Conservation (phyloP, 2,329 filamentous ascomycete species). For the Penicillium sp. region DNA sequence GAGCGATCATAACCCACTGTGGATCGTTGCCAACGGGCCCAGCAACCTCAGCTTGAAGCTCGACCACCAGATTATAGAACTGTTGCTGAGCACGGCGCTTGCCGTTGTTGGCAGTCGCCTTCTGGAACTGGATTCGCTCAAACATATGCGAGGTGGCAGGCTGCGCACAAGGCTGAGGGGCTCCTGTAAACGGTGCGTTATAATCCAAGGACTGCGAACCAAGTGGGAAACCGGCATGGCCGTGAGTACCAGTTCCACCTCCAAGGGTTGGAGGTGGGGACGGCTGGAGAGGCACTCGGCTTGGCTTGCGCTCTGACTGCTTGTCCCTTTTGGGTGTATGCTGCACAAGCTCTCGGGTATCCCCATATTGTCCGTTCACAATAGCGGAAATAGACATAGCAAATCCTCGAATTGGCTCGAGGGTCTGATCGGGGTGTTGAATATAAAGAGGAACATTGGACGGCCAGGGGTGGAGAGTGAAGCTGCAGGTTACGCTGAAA, state of each 20-base stretch:
- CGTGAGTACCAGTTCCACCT: conserved; percentile 18
- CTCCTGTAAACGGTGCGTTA: conserved; percentile 26
- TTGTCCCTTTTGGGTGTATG: conserved; percentile 91
- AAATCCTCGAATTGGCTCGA: conserved; percentile 63
- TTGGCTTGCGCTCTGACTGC: conserved; percentile 70
- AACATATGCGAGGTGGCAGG: conserved; percentile 57
- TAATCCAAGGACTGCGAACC: conserved; percentile 32
- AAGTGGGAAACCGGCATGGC: conserved; percentile 23
- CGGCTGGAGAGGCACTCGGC: conserved; percentile 62
- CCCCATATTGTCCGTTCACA: conserved; percentile 68
- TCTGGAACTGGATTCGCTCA: conserved; percentile 91
- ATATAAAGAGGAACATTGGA: conserved; percentile 54
- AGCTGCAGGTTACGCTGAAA: conserved; percentile 79
- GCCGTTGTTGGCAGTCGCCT: conserved; percentile 88
- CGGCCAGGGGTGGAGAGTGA: conserved; percentile 61
- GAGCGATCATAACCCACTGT: conserved; percentile 65
- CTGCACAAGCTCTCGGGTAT: conserved; percentile 77
- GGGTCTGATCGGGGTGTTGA: conserved; percentile 42
- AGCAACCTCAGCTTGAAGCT: conserved; percentile 68
- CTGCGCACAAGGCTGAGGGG: conserved; percentile 32
- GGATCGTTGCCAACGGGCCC: conserved; percentile 40
- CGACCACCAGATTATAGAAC: conserved; percentile 85
- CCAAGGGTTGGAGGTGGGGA: conserved; percentile 52
- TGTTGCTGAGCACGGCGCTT: conserved; percentile 86
- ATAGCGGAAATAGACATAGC: conserved; percentile 80